Percentiles rank a stretch among this genome's conserved stretches.
phyloP scores from a whole-genome alignment of 225 moss, liverwort and hornwort genomes.

The Neckera pumila region DNA sequence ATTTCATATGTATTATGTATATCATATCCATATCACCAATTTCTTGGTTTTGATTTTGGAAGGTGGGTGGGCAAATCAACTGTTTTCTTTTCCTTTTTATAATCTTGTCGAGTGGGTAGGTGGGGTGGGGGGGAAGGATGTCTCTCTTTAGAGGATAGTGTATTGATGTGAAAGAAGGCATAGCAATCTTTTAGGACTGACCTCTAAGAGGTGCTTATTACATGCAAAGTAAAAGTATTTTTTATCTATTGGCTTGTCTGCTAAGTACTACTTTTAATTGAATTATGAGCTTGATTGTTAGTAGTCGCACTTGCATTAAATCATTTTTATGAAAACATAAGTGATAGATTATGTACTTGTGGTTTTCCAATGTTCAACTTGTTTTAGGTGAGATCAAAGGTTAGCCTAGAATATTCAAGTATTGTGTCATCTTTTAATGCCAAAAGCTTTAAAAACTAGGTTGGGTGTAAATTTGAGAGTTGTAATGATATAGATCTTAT shows the following conservation, averaged over 20 bases:
- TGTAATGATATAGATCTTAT: background rate
- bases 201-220: background rate
- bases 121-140: too few relatives aligned
- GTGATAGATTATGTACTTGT: background rate
- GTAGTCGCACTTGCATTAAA: background rate
- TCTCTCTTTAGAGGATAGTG: too few relatives aligned
- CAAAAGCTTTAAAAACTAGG: background rate
- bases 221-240: background rate
- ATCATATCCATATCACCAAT: too few relatives aligned
- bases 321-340: background rate
- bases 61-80: too few relatives aligned
- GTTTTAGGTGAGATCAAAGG: background rate
- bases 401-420: background rate
- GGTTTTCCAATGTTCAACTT: background rate
- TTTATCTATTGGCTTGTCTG: fast-evolving
- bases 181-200: fast-evolving
- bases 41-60: too few relatives aligned
- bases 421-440: background rate
- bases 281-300: background rate
- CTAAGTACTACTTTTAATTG: background rate
- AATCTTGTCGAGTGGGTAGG: too few relatives aligned
- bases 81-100: too few relatives aligned
- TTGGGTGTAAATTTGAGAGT: background rate
- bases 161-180: background rate
- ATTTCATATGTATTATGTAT: too few relatives aligned